These are phyloP conservation scores for Liquidambar formosana DNA, from an alignment of 164 flowering plant species.

Conservation along the genomic window DNA sequence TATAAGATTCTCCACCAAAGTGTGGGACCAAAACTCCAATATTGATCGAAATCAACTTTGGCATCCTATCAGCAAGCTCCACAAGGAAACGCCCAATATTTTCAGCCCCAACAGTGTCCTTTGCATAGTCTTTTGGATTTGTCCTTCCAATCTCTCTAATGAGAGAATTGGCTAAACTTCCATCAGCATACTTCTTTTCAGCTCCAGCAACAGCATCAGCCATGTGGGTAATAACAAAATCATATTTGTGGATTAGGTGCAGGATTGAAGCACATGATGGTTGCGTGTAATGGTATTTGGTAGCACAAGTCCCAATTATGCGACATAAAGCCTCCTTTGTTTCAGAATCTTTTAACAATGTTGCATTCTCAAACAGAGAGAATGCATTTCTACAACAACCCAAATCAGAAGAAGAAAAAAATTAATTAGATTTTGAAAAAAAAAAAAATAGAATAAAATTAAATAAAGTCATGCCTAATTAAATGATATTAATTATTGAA, in stretches of 20 bases:
- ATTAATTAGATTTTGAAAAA: not conserved
- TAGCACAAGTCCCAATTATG: slow-evolving; percentile 83
- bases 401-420: slow-evolving; percentile 3
- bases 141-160: slow-evolving; percentile 90
- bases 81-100: slow-evolving; percentile 89
- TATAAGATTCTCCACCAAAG: slow-evolving; percentile 97
- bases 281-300: slow-evolving; percentile 72
- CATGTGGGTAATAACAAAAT: slow-evolving; percentile 62
- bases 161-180: slow-evolving; percentile 67
- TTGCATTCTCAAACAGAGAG: slow-evolving; percentile 75
- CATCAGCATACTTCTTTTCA: slow-evolving; percentile 82
- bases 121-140: slow-evolving; percentile 77
- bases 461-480: not conserved
- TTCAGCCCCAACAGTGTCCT: slow-evolving; percentile 91
- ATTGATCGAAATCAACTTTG: slow-evolving; percentile 78
- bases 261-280: slow-evolving; percentile 90
- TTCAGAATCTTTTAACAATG: slow-evolving; percentile 63
- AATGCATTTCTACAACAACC: slow-evolving; percentile 58
- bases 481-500: not conserved
- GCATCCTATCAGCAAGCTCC: slow-evolving; percentile 85
- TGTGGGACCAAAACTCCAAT: slow-evolving; percentile 85
- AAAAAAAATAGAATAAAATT: not conserved
- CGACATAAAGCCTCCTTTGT: slow-evolving; percentile 83
- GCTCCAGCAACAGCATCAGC: slow-evolving; percentile 84
- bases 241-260: slow-evolving; percentile 84